Evolutionary conservation across 305 asterid species (phyloP), one percentile per base, ranked within the genome.

Genomic region (Fraxinus floribunda): DNA sequence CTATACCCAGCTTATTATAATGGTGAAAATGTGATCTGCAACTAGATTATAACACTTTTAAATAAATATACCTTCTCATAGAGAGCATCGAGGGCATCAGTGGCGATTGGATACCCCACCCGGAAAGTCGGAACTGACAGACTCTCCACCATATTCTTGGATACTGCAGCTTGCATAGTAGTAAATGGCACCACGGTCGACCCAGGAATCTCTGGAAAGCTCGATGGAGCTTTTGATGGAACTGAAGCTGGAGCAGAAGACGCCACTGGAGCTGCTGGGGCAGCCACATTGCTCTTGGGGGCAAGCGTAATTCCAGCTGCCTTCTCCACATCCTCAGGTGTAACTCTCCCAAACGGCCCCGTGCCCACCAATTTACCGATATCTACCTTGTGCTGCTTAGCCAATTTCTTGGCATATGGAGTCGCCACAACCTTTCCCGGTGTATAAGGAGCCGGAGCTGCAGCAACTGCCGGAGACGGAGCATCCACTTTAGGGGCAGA

Each of bases 81-180:
- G 4, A 93, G 93, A 30, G 93, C 98, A 83, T 96, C 98, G 60
- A 96, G 97, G 7, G 94, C 94, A 86, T 91, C 91, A 0, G 98
- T 92, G 5, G 83, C 38, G 6, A 94, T 84, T 0, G 98, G 97
- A 83, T 96, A 96, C 29, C 98, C 97, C 26, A 96, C 99, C 79
- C 98, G 90, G 82, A 96, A 96, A 20, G 98, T 92, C 1, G 99
- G 99, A 60, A 94, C 97, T 16, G 88, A 84, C 72, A 94, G 86
- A 78, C 98, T 94, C 90, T 96, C 98, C 87, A 92, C 79, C 98
- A 96, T 94, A 82, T 96, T 96, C 91, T 89, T 96, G 3, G 98
- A 89, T 20, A 96, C 98, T 0, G 97, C 99, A 78, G 90, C 84
- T 86, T 96, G 99, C 99, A 96, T 96, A 83, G 94, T 85, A 5